Evolutionary conservation across 1,284 basidiomycete genomes (phyloP).

Genomic region (Entoloma clypeatum): DNA sequence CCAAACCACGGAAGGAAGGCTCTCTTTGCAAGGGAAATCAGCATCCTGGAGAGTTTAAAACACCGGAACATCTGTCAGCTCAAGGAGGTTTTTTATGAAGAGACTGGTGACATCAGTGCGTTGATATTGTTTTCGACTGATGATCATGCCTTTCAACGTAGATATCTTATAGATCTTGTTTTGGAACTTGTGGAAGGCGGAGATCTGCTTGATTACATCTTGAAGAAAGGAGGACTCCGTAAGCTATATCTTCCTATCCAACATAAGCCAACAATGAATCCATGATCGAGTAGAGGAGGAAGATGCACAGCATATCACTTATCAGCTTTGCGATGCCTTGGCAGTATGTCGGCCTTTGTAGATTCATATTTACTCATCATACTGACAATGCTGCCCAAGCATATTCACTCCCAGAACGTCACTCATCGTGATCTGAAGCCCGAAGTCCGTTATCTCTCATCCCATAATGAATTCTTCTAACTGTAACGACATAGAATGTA

Average conservation of each 20-base stretch:
- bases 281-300: conserved; percentile 45
- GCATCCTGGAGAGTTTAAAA: conserved; percentile 68
- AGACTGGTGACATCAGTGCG: conserved; percentile 65
- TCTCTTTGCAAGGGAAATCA: conserved; percentile 68
- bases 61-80: conserved; percentile 83
- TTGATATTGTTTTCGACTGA: conserved; percentile 9
- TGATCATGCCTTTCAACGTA: conserved; percentile 6
- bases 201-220: conserved; percentile 82
- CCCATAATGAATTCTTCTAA: background rate
- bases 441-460: conserved; percentile 45
- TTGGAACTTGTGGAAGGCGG: conserved; percentile 83
- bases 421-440: conserved; percentile 93
- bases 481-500: conserved; percentile 49
- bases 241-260: conserved; percentile 27
- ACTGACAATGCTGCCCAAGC: conserved; percentile 39
- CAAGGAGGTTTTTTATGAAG: conserved; percentile 70
- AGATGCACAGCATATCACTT: conserved; percentile 58
- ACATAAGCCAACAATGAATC: conserved; percentile 1
- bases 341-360: conserved; percentile 40
- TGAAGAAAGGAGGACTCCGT: conserved; percentile 57
- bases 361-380: conserved; percentile 12
- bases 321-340: conserved; percentile 72
- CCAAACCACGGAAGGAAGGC: conserved; percentile 18
- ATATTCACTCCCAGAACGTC: conserved; percentile 71
- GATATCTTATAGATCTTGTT: conserved; percentile 54